A percentile compares a stretch with the other conserved stretches of the same genome.
phyloP scores from a whole-genome alignment of 192 early-diverging fungal genomes.

The Lunasporangiospora selenospora region DNA sequence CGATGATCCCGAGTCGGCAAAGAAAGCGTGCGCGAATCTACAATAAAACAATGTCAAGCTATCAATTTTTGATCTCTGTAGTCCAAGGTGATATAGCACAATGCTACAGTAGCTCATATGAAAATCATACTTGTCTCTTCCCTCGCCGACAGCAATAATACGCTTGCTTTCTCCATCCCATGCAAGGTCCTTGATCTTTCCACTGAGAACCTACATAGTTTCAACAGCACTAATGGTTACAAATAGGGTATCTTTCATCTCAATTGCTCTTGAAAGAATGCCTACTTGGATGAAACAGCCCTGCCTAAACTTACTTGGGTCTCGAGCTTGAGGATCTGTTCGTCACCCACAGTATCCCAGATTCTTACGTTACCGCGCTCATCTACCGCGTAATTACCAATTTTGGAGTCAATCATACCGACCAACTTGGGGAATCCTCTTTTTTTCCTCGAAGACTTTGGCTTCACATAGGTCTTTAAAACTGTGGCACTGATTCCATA shows the following conservation, averaged over 20 bases:
- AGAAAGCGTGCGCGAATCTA: conserved; percentile 90
- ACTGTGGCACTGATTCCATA: too few relatives aligned
- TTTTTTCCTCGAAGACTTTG: too few relatives aligned
- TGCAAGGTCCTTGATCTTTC: conserved; percentile 84
- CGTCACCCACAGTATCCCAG: conserved; percentile 87
- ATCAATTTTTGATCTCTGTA: not conserved
- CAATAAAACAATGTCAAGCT: not conserved
- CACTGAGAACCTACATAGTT: conserved; percentile 42
- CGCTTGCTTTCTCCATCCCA: conserved; percentile 98
- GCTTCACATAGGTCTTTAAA: too few relatives aligned
- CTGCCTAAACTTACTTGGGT: conserved; percentile 71
- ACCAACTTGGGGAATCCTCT: too few relatives aligned
- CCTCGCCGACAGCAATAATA: conserved; percentile 95
- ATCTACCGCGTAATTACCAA: conserved; percentile 53
- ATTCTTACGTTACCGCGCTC: conserved; percentile 90
- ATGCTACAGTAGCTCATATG: not conserved
- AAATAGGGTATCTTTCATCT: too few relatives aligned
- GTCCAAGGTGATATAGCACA: not conserved
- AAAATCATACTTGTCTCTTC: conserved; percentile 74
- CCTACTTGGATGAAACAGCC: too few relatives aligned
- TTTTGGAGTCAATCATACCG: too few relatives aligned
- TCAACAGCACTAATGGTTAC: not conserved
- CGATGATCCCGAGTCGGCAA: conserved; percentile 88
- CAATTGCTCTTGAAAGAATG: too few relatives aligned
- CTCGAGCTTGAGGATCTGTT: conserved; percentile 88